Evolutionary conservation across 1,284 basidiomycete genomes (phyloP), one percentile per base, ranked within the genome.

Genomic region (Ganoderma leucocontextum): DNA sequence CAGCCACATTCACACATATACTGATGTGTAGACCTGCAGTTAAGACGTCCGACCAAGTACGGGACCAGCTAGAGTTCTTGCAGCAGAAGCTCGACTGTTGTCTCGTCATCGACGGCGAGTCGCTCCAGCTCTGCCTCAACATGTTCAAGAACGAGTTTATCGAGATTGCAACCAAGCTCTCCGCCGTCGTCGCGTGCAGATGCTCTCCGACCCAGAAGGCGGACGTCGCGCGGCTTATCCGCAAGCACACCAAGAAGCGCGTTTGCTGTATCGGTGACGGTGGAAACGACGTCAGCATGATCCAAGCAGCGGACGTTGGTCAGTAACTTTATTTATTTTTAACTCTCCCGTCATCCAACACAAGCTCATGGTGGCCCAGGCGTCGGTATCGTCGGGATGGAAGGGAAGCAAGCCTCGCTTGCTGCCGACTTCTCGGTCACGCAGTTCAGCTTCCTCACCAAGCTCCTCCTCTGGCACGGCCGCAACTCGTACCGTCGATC

Each of bases 151-250:
- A 92, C 67, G 96, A 98, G 78, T 99, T 99, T 77, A 94, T 99
- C 74, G 93, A 95, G 77, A 93, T 99, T 62, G 91, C 97, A 0
- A 99, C 97, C 0, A 98, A 99, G 78, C 86, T 99, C 0, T 95
- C 97, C 0, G 95, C 96, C 0, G 98, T 99, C 1, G 97, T 99
- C 4, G 97, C 97, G 0, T 99, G 98, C 76, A 92, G 98, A 35
- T 99, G 97, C 80, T 99, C 97, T 4, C 98, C 98, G 0, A 99
- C 97, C 0, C 98, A 99, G 79, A 99, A 99, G 80, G 97, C 98
- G 7, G 97, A 99, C 76, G 95, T 99, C 4, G 98, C 97, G 0
- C 88, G 94, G 2, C 83, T 99, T 55, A 99, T 99, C 72, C 91
- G 97, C 15, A 85, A 87, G 19, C 91, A 92, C 77, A 99, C 97